phyloP scores from a whole-genome alignment of 805 yeast genomes.

The Yamadazyma takamatsuzukensis region DNA sequence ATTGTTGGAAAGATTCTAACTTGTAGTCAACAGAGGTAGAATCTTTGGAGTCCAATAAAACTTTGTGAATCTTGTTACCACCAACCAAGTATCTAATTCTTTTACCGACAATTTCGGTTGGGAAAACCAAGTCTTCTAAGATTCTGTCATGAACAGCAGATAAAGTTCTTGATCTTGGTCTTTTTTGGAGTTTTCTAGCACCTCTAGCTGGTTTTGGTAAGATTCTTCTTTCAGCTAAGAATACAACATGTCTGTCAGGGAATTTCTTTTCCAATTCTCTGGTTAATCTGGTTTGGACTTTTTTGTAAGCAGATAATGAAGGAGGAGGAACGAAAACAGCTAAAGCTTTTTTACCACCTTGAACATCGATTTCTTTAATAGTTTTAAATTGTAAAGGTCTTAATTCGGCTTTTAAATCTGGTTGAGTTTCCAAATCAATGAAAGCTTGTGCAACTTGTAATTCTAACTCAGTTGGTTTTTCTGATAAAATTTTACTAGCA shows the following conservation, averaged over 20 bases:
- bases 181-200: slow-evolving; percentile 92
- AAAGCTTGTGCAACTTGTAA: slow-evolving; percentile 99
- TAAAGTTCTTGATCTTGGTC: slow-evolving; percentile 99
- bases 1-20: slow-evolving; percentile 98
- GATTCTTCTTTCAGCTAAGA: slow-evolving; percentile 99
- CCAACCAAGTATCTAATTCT: slow-evolving; percentile 98
- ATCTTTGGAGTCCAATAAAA: slow-evolving; percentile 96
- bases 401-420: slow-evolving; percentile 96
- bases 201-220: slow-evolving; percentile 98
- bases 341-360: slow-evolving; percentile 98
- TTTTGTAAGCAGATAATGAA: slow-evolving; percentile 87
- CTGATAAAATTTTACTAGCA: slow-evolving; percentile 90
- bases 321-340: slow-evolving; percentile 98
- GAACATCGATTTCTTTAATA: slow-evolving; percentile 95
- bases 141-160: slow-evolving; percentile 98
- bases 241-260: slow-evolving; percentile 99
- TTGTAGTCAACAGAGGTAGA: slow-evolving; percentile 96
- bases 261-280: slow-evolving; percentile 99
- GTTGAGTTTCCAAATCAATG: slow-evolving; percentile 91
- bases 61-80: slow-evolving; percentile 98
- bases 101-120: slow-evolving; percentile 98
- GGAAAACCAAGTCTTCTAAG: slow-evolving; percentile 99
- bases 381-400: slow-evolving; percentile 98
- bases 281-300: slow-evolving; percentile 94
- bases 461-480: slow-evolving; percentile 97